A percentile compares a stretch with the other conserved stretches of the same genome.
phyloP scores from a whole-genome alignment of 331 rosid species.

The Telfairia occidentalis region DNA sequence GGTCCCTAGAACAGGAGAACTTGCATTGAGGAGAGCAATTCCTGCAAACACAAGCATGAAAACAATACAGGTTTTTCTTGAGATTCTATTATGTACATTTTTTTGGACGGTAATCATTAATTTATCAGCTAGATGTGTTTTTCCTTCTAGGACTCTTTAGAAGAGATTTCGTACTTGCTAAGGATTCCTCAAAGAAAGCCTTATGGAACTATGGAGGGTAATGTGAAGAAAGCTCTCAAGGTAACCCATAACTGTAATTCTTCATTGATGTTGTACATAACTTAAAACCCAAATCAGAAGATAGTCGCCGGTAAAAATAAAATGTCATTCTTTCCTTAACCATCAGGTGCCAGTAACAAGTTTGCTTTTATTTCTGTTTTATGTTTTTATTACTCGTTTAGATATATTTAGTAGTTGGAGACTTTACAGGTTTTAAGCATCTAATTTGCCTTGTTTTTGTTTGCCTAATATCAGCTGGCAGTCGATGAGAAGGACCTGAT shows the following conservation, averaged over 20 bases:
- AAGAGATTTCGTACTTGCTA: constrained; percentile 69
- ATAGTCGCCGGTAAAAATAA: background rate
- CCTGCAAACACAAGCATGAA: constrained; percentile 90
- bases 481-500: constrained; percentile 65
- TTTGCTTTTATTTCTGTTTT: background rate
- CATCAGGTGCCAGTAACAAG: background rate
- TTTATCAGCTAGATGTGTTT: constrained; percentile 6
- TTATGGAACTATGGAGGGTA: constrained; percentile 91
- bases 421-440: background rate
- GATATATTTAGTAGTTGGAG: background rate
- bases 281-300: background rate
- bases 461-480: constrained; percentile 40
- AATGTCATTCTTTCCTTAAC: background rate
- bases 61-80: constrained; percentile 56
- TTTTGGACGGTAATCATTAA: background rate
- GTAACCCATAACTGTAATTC: constrained; percentile 16
- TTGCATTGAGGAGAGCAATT: constrained; percentile 78
- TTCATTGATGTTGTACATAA: background rate
- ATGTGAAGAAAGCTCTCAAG: constrained; percentile 86
- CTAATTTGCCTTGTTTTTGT: background rate
- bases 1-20: constrained; percentile 64
- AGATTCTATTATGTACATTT: background rate
- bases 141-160: constrained; percentile 58
- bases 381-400: background rate
- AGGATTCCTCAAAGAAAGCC: constrained; percentile 96